Percentiles rank a stretch among this genome's conserved stretches.
phyloP scores from a whole-genome alignment of 345 rosid genomes.

The Acer campestre region DNA sequence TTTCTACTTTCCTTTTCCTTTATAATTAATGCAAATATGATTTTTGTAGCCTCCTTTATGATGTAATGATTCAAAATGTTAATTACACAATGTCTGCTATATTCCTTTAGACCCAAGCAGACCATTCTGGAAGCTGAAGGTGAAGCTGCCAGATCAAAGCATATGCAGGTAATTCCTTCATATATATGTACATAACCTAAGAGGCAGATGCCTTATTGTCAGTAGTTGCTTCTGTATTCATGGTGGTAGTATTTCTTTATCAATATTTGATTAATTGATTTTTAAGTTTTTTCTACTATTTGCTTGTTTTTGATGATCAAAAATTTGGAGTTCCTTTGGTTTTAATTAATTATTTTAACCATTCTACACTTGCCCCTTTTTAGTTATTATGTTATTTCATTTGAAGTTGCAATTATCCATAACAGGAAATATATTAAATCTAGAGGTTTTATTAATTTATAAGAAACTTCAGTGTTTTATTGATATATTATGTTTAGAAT shows the following conservation, averaged over 20 bases:
- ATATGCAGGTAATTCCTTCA: slow-evolving; percentile 48
- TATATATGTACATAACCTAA: neutral
- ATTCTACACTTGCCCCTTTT: neutral
- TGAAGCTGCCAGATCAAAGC: slow-evolving; percentile 80
- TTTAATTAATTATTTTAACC: too few species aligned
- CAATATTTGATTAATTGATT: neutral
- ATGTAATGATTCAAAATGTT: slow-evolving; percentile 10
- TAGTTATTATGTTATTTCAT: neutral
- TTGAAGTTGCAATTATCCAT: neutral
- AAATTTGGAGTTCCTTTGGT: neutral
- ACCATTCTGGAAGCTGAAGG: slow-evolving; percentile 98
- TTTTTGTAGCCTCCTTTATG: neutral
- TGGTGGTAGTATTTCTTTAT: neutral
- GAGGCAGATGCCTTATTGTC: neutral
- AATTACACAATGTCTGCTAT: slow-evolving; percentile 28
- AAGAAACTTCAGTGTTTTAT: neutral
- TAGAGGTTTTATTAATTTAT: neutral
- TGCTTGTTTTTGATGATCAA: neutral
- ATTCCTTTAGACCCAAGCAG: slow-evolving; percentile 78
- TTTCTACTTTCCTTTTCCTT: neutral
- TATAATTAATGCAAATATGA: neutral
- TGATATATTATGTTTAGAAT: too few species aligned
- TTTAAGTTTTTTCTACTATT: neutral
- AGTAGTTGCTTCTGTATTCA: neutral
- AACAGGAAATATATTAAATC: neutral